These are phyloP conservation scores for Saccharum spontaneum DNA, from an alignment of 176 grass and related monocot species.

Conservation along the genomic window DNA sequence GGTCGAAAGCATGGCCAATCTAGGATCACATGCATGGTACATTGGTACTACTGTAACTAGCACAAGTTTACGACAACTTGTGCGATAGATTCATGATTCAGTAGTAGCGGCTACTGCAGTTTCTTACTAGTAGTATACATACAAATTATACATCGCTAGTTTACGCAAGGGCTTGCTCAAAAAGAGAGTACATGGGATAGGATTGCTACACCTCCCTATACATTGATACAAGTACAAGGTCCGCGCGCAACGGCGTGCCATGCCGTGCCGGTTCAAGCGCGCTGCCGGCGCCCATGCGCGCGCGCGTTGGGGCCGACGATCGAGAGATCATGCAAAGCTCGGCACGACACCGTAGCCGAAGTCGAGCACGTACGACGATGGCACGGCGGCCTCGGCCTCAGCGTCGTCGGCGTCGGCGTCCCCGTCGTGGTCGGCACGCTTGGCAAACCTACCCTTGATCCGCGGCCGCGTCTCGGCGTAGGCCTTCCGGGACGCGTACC, in stretches of 20 bases:
- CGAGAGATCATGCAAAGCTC: constrained; percentile 42
- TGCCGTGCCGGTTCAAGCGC: too few relatives aligned
- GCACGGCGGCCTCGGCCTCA: constrained; percentile 37
- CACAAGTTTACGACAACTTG: neutral
- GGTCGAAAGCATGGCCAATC: neutral
- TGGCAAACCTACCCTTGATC: constrained; percentile 91
- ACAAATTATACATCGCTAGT: constrained; percentile 35
- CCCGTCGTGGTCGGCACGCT: constrained; percentile 45
- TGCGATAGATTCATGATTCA: neutral
- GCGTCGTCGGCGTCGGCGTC: constrained; percentile 40
- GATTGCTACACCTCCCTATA: constrained; percentile 12
- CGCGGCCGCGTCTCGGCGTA: constrained; percentile 87
- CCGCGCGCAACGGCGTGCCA: neutral
- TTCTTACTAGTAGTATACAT: constrained; percentile 26
- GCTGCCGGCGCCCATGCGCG: neutral
- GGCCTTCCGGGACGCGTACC: constrained; percentile 90
- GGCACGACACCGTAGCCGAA: constrained; percentile 80
- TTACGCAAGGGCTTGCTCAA: constrained; percentile 23
- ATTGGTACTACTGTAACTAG: neutral
- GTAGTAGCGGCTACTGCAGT: neutral
- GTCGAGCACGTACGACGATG: constrained; percentile 61
- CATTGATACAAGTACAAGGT: neutral
- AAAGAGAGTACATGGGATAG: constrained; percentile 27
- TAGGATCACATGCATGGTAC: neutral
- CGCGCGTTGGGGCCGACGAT: neutral